Percentiles rank a stretch among this genome's conserved stretches.
Evolutionary conservation across 2,329 filamentous ascomycete species (phyloP).

Genomic region (Fusarium sp.): DNA sequence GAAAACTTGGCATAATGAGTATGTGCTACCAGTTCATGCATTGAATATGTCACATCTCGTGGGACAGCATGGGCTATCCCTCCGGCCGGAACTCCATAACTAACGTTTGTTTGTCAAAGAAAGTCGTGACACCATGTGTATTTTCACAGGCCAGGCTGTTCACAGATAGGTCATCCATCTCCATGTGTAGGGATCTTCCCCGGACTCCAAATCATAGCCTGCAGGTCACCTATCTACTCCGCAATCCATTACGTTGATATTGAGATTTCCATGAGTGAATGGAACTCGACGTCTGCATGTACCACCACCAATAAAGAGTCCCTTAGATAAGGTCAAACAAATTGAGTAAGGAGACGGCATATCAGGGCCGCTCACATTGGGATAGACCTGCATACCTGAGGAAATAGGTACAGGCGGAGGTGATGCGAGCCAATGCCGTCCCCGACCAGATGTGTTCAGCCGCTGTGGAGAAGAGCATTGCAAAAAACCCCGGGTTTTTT

Average conservation of each 20-base stretch:
- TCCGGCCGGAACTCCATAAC: neutral
- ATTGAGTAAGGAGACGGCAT: slow-evolving; percentile 21
- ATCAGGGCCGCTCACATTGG: slow-evolving; percentile 25
- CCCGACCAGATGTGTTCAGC: slow-evolving; percentile 38
- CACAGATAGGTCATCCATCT: neutral
- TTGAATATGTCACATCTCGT: slow-evolving; percentile 4
- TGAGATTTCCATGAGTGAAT: slow-evolving; percentile 32
- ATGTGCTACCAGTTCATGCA: slow-evolving; percentile 32
- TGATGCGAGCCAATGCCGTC: slow-evolving; percentile 30
- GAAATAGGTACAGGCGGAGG: slow-evolving; percentile 31
- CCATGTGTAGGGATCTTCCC: slow-evolving; percentile 9
- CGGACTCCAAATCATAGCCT: slow-evolving; percentile 3
- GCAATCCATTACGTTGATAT: slow-evolving; percentile 35
- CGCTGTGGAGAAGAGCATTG: slow-evolving; percentile 39
- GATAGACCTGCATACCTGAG: slow-evolving; percentile 29
- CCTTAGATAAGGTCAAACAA: slow-evolving; percentile 33
- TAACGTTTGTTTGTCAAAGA: slow-evolving; percentile 2
- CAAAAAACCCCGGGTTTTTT: slow-evolving; percentile 37
- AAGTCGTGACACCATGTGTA: slow-evolving; percentile 10
- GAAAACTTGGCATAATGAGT: neutral
- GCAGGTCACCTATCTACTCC: slow-evolving; percentile 11
- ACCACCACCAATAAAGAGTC: slow-evolving; percentile 17
- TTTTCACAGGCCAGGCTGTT: neutral
- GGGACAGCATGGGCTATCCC: slow-evolving; percentile 11
- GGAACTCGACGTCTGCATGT: slow-evolving; percentile 10